phyloP scores from a whole-genome alignment of 2,329 filamentous ascomycete genomes.

The Penicillium fuscoglaucum region DNA sequence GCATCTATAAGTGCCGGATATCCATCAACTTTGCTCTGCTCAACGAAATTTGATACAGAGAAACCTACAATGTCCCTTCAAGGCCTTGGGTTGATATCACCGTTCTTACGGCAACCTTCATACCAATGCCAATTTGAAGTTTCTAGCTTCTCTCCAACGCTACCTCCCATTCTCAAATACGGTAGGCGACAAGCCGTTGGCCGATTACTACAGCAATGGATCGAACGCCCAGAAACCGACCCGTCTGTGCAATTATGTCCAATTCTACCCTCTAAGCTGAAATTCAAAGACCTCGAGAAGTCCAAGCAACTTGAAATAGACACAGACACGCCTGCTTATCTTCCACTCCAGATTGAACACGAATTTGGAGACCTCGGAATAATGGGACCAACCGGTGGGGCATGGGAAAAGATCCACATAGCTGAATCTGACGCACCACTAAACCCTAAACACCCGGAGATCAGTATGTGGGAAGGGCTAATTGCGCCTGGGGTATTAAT shows the following conservation, averaged over 20 bases:
- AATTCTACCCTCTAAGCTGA: not conserved
- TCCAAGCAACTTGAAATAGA: not conserved
- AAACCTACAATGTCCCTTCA: not conserved
- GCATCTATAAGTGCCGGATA: not conserved
- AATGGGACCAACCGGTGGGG: not conserved
- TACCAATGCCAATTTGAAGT: not conserved
- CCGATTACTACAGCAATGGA: not conserved
- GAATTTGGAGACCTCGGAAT: not conserved
- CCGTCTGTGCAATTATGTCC: not conserved
- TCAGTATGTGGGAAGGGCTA: not conserved
- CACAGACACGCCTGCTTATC: not conserved
- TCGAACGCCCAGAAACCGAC: not conserved
- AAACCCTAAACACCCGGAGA: not conserved
- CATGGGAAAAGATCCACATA: not conserved
- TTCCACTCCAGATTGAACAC: not conserved
- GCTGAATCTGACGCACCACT: not conserved
- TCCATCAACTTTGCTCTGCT: too few relatives aligned
- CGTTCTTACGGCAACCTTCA: not conserved
- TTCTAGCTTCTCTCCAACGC: not conserved
- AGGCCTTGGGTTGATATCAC: not conserved
- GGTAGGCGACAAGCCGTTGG: not conserved
- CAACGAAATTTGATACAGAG: not conserved
- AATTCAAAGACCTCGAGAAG: not conserved
- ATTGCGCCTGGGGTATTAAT: not conserved
- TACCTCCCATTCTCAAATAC: not conserved